phyloP scores from a whole-genome alignment of 805 yeast species.

The Metschnikowia anglica region DNA sequence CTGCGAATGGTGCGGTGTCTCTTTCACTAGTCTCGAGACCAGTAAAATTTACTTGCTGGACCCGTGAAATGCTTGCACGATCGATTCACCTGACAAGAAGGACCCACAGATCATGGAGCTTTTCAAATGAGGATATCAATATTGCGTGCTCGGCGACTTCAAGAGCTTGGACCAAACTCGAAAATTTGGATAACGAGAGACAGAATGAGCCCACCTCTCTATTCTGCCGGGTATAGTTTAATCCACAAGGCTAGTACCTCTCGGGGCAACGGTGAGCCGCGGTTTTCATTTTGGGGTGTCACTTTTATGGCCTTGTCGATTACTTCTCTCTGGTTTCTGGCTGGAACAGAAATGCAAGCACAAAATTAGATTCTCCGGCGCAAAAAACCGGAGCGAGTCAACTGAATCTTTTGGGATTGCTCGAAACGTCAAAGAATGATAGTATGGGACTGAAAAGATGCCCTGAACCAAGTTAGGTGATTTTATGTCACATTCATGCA shows the following conservation, averaged over 20 bases:
- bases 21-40: conserved; percentile 6
- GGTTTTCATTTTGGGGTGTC: conserved; percentile 8
- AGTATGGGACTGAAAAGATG: conserved; percentile 1
- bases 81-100: no score
- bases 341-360: background rate
- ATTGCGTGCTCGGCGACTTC: no score
- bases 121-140: no score
- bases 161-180: background rate
- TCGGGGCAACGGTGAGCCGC: conserved; percentile 7
- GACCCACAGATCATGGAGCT: no score
- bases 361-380: background rate
- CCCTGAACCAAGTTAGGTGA: conserved; percentile 6
- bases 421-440: conserved; percentile 5
- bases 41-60: conserved; percentile 1
- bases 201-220: conserved; percentile 1
- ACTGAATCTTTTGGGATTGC: conserved; percentile 4
- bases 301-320: conserved; percentile 3
- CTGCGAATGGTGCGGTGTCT: conserved; percentile 4
- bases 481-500: conserved; percentile 10
- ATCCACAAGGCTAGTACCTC: conserved; percentile 2
- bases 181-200: conserved; percentile 3
- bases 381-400: background rate
- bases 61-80: conserved; percentile 4
- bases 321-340: conserved; percentile 6
- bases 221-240: conserved; percentile 7